These are phyloP conservation scores for Schoenoplectus tabernaemontani DNA, from an alignment of 202 grass and related monocot genomes.

Conservation along the genomic window DNA sequence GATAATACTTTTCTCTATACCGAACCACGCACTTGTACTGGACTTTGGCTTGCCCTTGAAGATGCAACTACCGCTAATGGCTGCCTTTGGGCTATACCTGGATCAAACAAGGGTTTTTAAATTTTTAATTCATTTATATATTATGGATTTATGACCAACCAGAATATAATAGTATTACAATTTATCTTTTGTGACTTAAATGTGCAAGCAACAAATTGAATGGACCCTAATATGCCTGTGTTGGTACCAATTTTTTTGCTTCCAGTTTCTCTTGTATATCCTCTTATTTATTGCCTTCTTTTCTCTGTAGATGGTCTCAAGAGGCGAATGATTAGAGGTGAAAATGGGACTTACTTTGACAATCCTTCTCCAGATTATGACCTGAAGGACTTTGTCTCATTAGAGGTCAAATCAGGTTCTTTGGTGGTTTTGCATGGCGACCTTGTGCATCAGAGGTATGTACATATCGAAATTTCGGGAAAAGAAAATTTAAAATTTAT, in stretches of 20 bases:
- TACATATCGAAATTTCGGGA: background rate
- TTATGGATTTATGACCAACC: background rate
- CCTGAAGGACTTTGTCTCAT: conserved; percentile 63
- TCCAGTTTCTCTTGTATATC: background rate
- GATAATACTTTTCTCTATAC: conserved; percentile 90
- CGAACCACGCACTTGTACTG: conserved; percentile 64
- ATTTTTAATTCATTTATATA: background rate
- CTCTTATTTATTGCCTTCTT: background rate
- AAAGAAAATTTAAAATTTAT: background rate
- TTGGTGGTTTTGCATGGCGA: conserved; percentile 87
- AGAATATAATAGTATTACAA: background rate
- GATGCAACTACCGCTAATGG: conserved; percentile 70
- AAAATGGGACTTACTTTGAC: conserved; percentile 82
- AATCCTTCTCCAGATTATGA: conserved; percentile 41
- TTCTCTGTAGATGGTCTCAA: conserved; percentile 54
- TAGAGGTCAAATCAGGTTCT: conserved; percentile 85
- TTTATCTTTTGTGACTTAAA: background rate
- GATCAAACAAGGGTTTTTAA: conserved; percentile 70
- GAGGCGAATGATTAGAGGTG: conserved; percentile 77
- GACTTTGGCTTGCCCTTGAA: conserved; percentile 93
- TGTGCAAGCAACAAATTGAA: background rate
- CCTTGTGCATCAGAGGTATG: conserved; percentile 87
- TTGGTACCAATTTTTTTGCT: background rate
- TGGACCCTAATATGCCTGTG: background rate
- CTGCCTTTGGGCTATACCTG: conserved; percentile 80